Evolutionary conservation across 2,329 filamentous ascomycete species (phyloP).

Genomic region (Colletotrichum spaethianum): DNA sequence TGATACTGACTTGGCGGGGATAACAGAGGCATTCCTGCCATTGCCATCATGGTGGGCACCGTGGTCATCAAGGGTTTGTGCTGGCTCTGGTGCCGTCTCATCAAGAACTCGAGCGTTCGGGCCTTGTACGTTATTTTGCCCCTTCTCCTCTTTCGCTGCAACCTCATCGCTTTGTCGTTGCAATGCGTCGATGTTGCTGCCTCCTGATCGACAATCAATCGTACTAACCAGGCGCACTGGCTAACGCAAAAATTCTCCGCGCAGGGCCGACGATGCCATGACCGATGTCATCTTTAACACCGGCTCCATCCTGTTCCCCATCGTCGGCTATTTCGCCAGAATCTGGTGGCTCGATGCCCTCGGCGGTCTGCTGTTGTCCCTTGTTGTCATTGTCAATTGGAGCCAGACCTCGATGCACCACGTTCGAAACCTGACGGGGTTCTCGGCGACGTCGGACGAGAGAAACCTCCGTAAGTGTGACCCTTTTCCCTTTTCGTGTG

Average conservation of each 20-base stretch:
- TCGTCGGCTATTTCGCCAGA: constrained; percentile 81
- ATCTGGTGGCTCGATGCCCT: constrained; percentile 90
- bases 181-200: constrained; percentile 22
- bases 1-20: constrained; percentile 24
- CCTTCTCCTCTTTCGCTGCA: constrained; percentile 20
- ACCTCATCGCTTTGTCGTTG: constrained; percentile 3
- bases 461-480: constrained; percentile 74
- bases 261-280: constrained; percentile 65
- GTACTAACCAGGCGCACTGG: constrained; percentile 44
- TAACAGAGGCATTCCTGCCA: constrained; percentile 72
- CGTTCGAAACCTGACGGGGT: constrained; percentile 85
- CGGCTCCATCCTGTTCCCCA: constrained; percentile 89
- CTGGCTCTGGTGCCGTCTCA: constrained; percentile 90
- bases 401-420: constrained; percentile 80
- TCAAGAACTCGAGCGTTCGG: constrained; percentile 89
- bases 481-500: not conserved
- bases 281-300: constrained; percentile 92
- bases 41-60: constrained; percentile 85
- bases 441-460: constrained; percentile 84
- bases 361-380: constrained; percentile 83
- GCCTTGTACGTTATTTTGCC: constrained; percentile 69
- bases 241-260: constrained; percentile 26
- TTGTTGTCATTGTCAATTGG: constrained; percentile 87
- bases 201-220: constrained; percentile 43
- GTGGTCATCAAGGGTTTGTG: constrained; percentile 86